Evolutionary conservation across 192 early-diverging fungal genomes (phyloP).

Genomic region (Mortierella alpina): DNA sequence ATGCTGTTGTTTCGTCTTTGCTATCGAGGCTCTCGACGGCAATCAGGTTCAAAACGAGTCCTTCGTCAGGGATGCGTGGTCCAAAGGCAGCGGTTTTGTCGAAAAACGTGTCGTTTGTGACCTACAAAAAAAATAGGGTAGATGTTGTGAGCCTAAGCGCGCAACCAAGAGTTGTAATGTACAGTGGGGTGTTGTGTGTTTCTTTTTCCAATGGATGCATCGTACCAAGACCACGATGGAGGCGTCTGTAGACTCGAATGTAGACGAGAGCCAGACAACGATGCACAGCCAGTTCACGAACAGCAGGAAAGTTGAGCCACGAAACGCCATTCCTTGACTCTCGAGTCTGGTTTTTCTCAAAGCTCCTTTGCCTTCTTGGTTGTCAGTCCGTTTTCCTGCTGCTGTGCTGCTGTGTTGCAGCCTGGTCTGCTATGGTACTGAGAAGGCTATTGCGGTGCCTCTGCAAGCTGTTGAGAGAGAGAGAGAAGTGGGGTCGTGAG

Average conservation of each 20-base stretch:
- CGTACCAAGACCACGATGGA: constrained; percentile 56
- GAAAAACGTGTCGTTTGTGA: constrained; percentile 63
- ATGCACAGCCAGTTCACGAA: constrained; percentile 39
- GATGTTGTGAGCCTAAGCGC: neutral
- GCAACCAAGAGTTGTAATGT: neutral
- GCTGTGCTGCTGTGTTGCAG: no score
- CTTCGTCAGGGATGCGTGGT: constrained; percentile 77
- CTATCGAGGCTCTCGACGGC: constrained; percentile 65
- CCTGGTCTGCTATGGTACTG: no score
- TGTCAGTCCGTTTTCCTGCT: no score
- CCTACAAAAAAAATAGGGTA: constrained; percentile 31
- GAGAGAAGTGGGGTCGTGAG: no score
- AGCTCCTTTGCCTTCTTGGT: no score
- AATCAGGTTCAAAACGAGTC: constrained; percentile 75
- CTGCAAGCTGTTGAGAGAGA: no score
- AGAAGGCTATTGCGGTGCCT: no score
- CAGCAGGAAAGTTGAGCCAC: constrained; percentile 40
- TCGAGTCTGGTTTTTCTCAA: no score
- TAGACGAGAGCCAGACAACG: constrained; percentile 33
- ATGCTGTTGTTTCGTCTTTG: constrained; percentile 65
- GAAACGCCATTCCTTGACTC: constrained; percentile 6
- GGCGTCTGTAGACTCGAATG: constrained; percentile 44
- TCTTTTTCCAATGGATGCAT: neutral
- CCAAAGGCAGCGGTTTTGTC: constrained; percentile 91
- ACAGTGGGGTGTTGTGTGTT: neutral